These are phyloP conservation scores for Chytridium lagenaria DNA, from an alignment of 371 early-diverging fungal genomes.

Conservation along the genomic window DNA sequence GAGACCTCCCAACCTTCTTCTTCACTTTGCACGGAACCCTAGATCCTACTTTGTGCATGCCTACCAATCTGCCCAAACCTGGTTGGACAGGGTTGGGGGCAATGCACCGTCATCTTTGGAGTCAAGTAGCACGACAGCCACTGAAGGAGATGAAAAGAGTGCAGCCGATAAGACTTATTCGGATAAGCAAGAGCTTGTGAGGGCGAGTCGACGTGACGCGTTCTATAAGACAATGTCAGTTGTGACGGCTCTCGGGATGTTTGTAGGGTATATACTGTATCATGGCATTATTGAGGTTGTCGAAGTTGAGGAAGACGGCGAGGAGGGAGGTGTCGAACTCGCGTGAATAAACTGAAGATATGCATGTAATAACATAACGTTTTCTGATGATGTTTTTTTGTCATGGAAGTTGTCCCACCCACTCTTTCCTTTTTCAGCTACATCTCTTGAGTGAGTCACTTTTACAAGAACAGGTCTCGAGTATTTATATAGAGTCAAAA, in stretches of 20 bases:
- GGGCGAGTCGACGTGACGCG: slow-evolving; percentile 35
- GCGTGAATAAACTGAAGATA: not conserved
- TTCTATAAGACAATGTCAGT: slow-evolving; percentile 35
- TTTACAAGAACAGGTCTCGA: too few species aligned
- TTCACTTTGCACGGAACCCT: slow-evolving; percentile 34
- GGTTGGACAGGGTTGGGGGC: not conserved
- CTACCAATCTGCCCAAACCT: not conserved
- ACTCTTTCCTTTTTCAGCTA: too few species aligned
- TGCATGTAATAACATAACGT: too few species aligned
- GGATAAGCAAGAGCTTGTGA: slow-evolving; percentile 17
- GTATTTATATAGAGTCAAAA: too few species aligned
- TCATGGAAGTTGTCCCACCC: too few species aligned
- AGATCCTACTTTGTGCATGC: not conserved
- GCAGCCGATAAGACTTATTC: slow-evolving; percentile 7
- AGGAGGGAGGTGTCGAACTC: not conserved
- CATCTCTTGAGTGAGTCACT: too few species aligned
- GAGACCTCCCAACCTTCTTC: slow-evolving; percentile 22
- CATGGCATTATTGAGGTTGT: slow-evolving; percentile 41
- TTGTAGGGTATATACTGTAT: slow-evolving; percentile 42
- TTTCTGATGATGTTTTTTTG: too few species aligned
- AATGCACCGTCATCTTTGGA: too few species aligned
- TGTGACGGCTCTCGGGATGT: slow-evolving; percentile 45
- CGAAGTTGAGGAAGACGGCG: slow-evolving; percentile 29
- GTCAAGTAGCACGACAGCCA: too few species aligned
- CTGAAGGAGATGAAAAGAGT: not conserved